Conservation (phyloP, 768 basidiomycete species). For the Phlebiopsis gigantea region DNA sequence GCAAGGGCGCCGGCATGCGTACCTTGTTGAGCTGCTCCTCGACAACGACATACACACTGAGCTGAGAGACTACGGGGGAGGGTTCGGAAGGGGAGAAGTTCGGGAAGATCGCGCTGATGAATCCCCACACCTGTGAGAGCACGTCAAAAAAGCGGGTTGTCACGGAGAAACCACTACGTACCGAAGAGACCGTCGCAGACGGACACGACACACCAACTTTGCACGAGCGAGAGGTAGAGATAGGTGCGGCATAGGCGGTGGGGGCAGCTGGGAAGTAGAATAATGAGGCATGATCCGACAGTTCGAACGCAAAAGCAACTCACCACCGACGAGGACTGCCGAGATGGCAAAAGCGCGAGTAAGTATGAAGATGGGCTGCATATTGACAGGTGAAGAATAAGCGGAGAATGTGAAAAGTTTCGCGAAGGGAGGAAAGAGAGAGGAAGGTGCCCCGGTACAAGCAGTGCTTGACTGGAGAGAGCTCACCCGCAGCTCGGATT, state of each 20-base stretch:
- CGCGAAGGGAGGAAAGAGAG: background rate
- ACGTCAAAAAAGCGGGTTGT: background rate
- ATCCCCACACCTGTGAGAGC: background rate
- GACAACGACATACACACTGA: background rate
- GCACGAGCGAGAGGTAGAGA: background rate
- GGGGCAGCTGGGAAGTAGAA: background rate
- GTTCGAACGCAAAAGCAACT: background rate
- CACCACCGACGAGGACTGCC: slow-evolving; percentile 8
- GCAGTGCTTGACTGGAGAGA: background rate
- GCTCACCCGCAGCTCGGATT: background rate
- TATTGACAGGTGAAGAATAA: background rate
- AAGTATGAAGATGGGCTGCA: slow-evolving; percentile 9
- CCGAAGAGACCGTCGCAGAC: background rate
- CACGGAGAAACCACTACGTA: background rate
- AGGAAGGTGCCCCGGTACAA: background rate
- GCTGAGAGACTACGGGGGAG: background rate
- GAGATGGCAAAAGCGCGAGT: slow-evolving; percentile 10
- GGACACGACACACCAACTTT: background rate
- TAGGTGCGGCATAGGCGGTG: background rate
- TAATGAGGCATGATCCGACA: background rate
- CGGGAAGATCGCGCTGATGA: background rate
- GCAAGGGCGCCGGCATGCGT: background rate
- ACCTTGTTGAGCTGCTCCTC: background rate
- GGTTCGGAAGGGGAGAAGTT: background rate
- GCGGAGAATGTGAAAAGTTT: background rate